phyloP scores from a whole-genome alignment of 164 flowering plant species.

The Aristolochia contorta region DNA sequence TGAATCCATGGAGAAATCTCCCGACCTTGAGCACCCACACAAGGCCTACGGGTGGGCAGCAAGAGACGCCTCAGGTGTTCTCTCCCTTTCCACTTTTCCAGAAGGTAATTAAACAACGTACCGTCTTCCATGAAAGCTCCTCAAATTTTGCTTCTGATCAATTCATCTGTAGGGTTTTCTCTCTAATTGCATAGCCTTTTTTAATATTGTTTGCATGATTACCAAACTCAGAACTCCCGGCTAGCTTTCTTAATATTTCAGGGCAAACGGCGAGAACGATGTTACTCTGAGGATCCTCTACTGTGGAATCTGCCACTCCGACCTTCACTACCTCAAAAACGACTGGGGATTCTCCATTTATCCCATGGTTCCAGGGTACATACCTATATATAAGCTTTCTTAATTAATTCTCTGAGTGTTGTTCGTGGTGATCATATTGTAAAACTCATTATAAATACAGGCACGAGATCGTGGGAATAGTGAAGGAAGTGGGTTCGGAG shows the following conservation, averaged over 20 bases:
- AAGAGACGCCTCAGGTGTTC: constrained; percentile 27
- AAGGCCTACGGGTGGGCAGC: constrained; percentile 50
- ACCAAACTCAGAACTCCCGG: too few relatives aligned
- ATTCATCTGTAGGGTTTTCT: too few relatives aligned
- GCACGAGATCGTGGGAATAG: constrained; percentile 46
- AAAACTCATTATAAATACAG: constrained; percentile 21
- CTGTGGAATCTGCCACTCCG: constrained; percentile 55
- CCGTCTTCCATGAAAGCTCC: too few relatives aligned
- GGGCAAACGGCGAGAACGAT: constrained; percentile 39
- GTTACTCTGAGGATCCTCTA: constrained; percentile 33
- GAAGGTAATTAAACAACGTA: constrained; percentile 36
- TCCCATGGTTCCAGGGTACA: constrained; percentile 25
- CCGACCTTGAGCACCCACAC: constrained; percentile 14
- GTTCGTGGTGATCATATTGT: too few relatives aligned
- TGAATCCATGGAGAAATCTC: constrained; percentile 10
- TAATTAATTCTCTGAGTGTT: too few relatives aligned
- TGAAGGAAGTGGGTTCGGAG: constrained; percentile 40
- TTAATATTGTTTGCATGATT: too few relatives aligned
- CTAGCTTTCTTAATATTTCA: too few relatives aligned
- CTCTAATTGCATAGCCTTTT: too few relatives aligned
- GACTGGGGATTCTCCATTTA: constrained; percentile 35
- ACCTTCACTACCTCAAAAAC: constrained; percentile 29
- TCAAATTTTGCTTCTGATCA: not conserved
- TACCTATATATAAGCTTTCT: too few relatives aligned
- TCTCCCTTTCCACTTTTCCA: constrained; percentile 40